These are phyloP conservation scores for Hanseniaspora taiwanica DNA, from an alignment of 805 yeast species.

Conservation along the genomic window DNA sequence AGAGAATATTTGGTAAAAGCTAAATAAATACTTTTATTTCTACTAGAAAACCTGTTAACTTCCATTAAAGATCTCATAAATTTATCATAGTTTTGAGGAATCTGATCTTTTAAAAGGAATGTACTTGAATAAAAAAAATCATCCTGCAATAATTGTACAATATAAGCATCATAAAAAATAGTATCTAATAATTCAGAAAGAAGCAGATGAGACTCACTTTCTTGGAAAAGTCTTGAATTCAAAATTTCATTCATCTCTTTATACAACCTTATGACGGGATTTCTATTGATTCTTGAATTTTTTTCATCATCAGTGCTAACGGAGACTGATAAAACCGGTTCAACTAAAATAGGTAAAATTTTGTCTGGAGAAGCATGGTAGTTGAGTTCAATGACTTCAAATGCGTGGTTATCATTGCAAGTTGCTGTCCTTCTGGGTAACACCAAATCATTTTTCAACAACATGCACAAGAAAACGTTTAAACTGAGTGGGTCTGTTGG, in stretches of 20 bases:
- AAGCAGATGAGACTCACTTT: neutral
- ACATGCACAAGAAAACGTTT: neutral
- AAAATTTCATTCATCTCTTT: neutral
- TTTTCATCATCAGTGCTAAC: too few relatives aligned
- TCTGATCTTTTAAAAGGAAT: too few relatives aligned
- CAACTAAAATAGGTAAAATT: neutral
- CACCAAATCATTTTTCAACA: neutral
- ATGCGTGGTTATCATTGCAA: neutral
- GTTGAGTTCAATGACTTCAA: neutral
- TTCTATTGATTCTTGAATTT: neutral
- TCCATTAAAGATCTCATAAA: neutral
- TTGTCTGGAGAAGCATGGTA: neutral
- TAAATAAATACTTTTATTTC: neutral
- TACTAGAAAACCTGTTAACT: neutral
- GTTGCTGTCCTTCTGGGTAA: neutral
- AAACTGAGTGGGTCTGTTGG: neutral
- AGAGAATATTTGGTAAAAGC: neutral
- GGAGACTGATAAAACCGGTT: too few relatives aligned
- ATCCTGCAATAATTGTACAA: neutral
- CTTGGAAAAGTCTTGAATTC: too few relatives aligned
- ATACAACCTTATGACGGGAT: neutral
- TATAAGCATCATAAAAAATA: neutral
- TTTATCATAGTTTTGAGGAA: neutral
- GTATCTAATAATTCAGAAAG: neutral
- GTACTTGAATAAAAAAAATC: too few relatives aligned